These are phyloP conservation scores for Xerocomus brunneocitrinus DNA, from an alignment of 768 basidiomycete species.

Conservation along the genomic window DNA sequence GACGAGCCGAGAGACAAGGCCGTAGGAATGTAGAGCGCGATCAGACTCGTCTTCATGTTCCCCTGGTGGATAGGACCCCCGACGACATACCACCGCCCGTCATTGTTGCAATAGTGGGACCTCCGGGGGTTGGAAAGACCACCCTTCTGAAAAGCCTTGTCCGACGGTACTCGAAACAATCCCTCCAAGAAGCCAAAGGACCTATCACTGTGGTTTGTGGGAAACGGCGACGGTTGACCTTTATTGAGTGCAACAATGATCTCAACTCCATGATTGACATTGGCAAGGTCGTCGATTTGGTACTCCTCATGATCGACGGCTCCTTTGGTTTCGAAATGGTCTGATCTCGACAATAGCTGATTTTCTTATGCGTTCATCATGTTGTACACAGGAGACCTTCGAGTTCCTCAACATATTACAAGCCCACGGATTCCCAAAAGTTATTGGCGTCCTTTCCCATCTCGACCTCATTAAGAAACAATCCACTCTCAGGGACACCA, in stretches of 20 bases:
- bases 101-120: constrained; percentile 91
- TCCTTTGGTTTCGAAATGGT: constrained; percentile 99
- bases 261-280: constrained; percentile 98
- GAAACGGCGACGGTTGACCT: constrained; percentile 89
- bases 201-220: constrained; percentile 94
- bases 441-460: constrained; percentile 93
- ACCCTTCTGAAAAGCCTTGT: constrained; percentile 91
- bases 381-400: constrained; percentile 80
- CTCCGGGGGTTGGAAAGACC: constrained; percentile 95
- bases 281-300: constrained; percentile 93
- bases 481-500: constrained; percentile 78
- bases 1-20: constrained; percentile 83
- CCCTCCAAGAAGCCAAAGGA: constrained; percentile 81
- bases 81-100: constrained; percentile 89
- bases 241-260: constrained; percentile 97
- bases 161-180: constrained; percentile 90
- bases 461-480: constrained; percentile 95
- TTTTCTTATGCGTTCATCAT: not conserved
- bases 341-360: constrained; percentile 17
- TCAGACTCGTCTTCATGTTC: constrained; percentile 93
- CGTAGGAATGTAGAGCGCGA: constrained; percentile 89
- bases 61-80: constrained; percentile 91
- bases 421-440: constrained; percentile 97
- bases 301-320: constrained; percentile 95
- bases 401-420: constrained; percentile 98